Conservation (phyloP, 1,284 basidiomycete species). For the Marasmius tenuissimus region DNA sequence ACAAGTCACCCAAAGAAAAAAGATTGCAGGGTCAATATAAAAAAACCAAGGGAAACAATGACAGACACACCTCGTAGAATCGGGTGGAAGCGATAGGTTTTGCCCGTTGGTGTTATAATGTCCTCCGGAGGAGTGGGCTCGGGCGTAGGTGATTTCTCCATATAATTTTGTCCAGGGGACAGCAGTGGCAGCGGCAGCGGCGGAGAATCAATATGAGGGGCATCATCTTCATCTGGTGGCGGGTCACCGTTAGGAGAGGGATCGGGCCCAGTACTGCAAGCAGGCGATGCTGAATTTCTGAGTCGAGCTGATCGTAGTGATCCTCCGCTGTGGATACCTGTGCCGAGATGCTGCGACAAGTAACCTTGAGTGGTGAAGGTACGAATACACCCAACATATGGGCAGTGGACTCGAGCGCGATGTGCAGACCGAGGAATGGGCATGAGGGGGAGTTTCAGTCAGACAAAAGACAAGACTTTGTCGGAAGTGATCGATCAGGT, state of each 20-base stretch:
- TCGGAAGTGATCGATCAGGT: no score
- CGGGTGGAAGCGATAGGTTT: background rate
- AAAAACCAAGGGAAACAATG: background rate
- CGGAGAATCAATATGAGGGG: no score
- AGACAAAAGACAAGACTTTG: no score
- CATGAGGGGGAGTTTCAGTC: no score
- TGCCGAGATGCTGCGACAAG: background rate
- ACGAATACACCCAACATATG: background rate
- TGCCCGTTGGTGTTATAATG: background rate
- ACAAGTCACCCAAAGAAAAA: conserved; percentile 3
- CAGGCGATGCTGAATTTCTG: background rate
- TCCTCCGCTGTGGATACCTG: background rate
- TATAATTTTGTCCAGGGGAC: no score
- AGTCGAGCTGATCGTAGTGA: background rate
- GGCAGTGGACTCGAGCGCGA: background rate
- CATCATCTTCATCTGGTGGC: no score
- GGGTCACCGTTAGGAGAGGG: no score
- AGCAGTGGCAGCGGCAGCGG: no score
- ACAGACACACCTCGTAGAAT: background rate
- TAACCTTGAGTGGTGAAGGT: background rate
- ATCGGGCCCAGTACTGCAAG: background rate
- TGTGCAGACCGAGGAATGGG: no score
- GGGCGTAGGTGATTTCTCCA: no score
- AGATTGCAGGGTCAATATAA: background rate
- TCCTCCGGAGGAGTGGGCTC: background rate